Conservation (phyloP, 805 yeast genomes). For the Wickerhamia fluorescens region DNA sequence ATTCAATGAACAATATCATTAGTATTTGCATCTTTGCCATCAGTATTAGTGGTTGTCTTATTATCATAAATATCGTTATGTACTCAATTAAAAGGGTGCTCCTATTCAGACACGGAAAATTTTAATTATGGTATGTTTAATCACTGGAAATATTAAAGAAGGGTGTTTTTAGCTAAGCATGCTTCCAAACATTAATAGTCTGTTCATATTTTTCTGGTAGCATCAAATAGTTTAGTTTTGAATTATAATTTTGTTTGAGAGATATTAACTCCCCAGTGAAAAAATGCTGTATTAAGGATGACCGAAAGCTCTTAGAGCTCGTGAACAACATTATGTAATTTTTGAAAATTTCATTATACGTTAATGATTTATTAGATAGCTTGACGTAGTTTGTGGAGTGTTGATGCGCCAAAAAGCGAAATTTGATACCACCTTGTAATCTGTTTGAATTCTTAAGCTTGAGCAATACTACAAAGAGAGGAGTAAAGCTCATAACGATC, state of each 20-base stretch:
- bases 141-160: too few species aligned
- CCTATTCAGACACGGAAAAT: too few species aligned
- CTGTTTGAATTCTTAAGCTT: constrained; percentile 72
- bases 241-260: constrained; percentile 16
- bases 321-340: constrained; percentile 25
- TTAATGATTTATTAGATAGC: constrained; percentile 31
- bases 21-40: too few species aligned
- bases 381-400: constrained; percentile 18
- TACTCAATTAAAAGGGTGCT: too few species aligned
- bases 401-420: constrained; percentile 15
- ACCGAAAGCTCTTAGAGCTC: constrained; percentile 21
- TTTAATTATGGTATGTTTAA: too few species aligned
- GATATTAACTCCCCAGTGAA: constrained; percentile 20
- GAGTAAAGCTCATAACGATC: constrained; percentile 73
- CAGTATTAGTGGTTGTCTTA: too few species aligned
- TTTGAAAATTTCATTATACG: constrained; percentile 26
- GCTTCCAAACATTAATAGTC: too few species aligned
- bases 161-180: too few species aligned
- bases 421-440: constrained; percentile 45
- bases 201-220: constrained; percentile 26
- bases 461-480: constrained; percentile 74
- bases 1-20: too few species aligned
- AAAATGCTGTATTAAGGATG: constrained; percentile 15
- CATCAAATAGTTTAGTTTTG: constrained; percentile 30
- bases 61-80: too few species aligned